These are phyloP conservation scores for Phytophthora cajani DNA, from an alignment of 352 stramenopile genomes.

Conservation along the genomic window DNA sequence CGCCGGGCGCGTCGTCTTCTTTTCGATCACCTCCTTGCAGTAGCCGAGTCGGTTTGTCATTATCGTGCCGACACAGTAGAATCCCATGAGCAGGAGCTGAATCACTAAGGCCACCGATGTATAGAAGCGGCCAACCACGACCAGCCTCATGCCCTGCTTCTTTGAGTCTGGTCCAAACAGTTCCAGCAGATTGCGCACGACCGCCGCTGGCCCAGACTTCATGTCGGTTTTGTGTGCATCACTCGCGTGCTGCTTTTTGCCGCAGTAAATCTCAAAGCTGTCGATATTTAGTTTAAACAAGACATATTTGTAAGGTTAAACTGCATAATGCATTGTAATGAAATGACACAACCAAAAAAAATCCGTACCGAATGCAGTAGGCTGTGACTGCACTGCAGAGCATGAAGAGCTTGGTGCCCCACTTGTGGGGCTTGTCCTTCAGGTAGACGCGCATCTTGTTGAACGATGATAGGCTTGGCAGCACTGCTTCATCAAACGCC, in stretches of 20 bases:
- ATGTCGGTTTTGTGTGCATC: slow-evolving; percentile 4
- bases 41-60: slow-evolving; percentile 25
- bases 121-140: slow-evolving; percentile 26
- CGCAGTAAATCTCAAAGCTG: slow-evolving; percentile 17
- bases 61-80: slow-evolving; percentile 24
- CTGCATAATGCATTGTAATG: slow-evolving; percentile 19
- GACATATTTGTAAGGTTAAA: slow-evolving; percentile 3
- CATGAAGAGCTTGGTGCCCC: background rate
- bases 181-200: background rate
- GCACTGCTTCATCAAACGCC: slow-evolving; percentile 29
- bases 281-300: slow-evolving; percentile 12
- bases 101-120: slow-evolving; percentile 16
- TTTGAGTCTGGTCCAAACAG: background rate
- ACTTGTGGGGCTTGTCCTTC: background rate
- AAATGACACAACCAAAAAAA: slow-evolving; percentile 22
- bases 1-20: slow-evolving; percentile 6
- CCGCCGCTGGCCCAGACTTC: background rate
- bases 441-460: slow-evolving; percentile 25
- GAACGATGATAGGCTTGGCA: slow-evolving; percentile 17
- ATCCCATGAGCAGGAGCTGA: slow-evolving; percentile 15
- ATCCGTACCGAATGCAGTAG: slow-evolving; percentile 24
- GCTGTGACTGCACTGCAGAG: slow-evolving; percentile 13
- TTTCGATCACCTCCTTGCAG: slow-evolving; percentile 17
- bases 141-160: slow-evolving; percentile 9
- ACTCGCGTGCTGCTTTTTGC: slow-evolving; percentile 4